These are phyloP conservation scores for Vigna hirtella DNA, from an alignment of 306 rosid species.

Conservation along the genomic window DNA sequence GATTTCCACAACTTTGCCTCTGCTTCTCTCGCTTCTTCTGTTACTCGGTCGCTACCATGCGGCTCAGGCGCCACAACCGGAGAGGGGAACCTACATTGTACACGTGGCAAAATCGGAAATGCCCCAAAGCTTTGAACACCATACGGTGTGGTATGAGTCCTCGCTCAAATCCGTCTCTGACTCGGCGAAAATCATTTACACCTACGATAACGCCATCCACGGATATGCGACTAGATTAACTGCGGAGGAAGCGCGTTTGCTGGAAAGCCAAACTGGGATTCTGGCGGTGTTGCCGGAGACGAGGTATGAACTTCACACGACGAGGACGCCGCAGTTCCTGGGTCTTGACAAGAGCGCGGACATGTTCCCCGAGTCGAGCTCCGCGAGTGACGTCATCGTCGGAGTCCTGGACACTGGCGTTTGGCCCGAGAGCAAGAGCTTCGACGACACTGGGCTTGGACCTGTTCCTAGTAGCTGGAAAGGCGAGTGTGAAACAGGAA, in stretches of 20 bases:
- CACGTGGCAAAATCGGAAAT: conserved; percentile 75
- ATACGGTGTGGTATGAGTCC: conserved; percentile 78
- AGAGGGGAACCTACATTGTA: conserved; percentile 73
- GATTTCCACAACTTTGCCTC: background rate
- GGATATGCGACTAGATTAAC: conserved; percentile 82
- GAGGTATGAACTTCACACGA: conserved; percentile 85
- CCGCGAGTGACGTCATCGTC: conserved; percentile 62
- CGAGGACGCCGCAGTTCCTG: conserved; percentile 88
- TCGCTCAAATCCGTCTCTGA: conserved; percentile 67
- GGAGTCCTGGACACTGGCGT: conserved; percentile 86
- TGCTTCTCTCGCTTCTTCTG: conserved; percentile 14
- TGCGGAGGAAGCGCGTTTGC: conserved; percentile 60
- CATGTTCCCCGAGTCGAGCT: conserved; percentile 54
- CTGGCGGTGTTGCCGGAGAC: conserved; percentile 73
- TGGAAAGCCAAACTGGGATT: conserved; percentile 63
- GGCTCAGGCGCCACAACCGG: conserved; percentile 37
- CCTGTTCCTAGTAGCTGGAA: conserved; percentile 78
- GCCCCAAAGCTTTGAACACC: conserved; percentile 81
- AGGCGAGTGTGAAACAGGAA: conserved; percentile 77
- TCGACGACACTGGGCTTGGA: conserved; percentile 75
- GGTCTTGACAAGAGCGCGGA: conserved; percentile 65
- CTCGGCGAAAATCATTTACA: conserved; percentile 80
- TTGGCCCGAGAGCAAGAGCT: conserved; percentile 96
- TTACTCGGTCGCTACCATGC: conserved; percentile 37
- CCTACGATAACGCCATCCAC: conserved; percentile 75